Percentiles rank a stretch among this genome's conserved stretches.
Conservation (phyloP, 176 grass and related monocot species). For the Neostapfia colusana region DNA sequence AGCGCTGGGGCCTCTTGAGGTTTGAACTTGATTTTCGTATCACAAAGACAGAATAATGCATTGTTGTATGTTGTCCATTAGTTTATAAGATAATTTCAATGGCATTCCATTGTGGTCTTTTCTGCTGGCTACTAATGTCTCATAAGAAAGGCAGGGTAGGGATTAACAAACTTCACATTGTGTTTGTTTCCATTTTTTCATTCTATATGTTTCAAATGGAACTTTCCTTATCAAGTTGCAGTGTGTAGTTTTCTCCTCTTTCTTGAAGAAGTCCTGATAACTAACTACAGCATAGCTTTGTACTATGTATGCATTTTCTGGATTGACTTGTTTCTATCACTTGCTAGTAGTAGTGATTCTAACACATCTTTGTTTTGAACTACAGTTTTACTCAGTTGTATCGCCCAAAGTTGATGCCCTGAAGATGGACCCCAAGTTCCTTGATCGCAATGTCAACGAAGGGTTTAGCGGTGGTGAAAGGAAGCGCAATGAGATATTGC, state of each 20-base stretch:
- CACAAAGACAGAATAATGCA: constrained; percentile 2
- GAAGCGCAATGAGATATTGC: constrained; percentile 96
- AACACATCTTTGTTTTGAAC: constrained; percentile 33
- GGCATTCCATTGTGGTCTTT: background rate
- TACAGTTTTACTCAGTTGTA: constrained; percentile 74
- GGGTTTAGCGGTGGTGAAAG: constrained; percentile 96
- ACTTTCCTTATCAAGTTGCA: background rate
- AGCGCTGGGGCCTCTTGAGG: constrained; percentile 75
- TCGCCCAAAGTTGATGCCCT: constrained; percentile 61
- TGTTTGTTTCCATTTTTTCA: background rate
- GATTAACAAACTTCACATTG: background rate
- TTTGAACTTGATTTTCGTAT: constrained; percentile 26
- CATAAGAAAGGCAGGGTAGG: background rate
- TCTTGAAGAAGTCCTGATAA: background rate
- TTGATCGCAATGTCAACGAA: constrained; percentile 96
- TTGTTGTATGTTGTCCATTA: background rate
- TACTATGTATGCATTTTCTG: background rate
- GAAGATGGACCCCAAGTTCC: constrained; percentile 81
- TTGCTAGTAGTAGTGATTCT: constrained; percentile 26
- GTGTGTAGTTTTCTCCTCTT: background rate
- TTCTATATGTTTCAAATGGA: background rate
- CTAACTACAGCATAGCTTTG: background rate
- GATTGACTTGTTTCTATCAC: too few relatives aligned
- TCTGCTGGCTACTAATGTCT: background rate
- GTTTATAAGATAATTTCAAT: constrained; percentile 18